Conservation (phyloP, 2,329 filamentous ascomycete species). For the Claviceps fusiformis region DNA sequence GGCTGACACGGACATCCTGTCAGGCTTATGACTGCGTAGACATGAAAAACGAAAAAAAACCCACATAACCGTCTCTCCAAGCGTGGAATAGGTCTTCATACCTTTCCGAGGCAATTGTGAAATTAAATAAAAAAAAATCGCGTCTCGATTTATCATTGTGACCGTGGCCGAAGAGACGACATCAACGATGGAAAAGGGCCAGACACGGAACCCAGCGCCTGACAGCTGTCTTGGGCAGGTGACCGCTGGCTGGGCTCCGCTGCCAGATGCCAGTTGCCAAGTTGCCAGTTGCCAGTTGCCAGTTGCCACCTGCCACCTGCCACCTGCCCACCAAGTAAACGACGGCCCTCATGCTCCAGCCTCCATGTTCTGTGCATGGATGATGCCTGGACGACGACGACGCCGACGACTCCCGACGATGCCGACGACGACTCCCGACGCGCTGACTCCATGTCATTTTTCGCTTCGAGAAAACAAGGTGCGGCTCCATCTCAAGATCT, state of each 20-base stretch:
- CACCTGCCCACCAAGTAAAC: not conserved
- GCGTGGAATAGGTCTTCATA: not conserved
- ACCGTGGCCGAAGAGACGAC: not conserved
- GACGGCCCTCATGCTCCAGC: too few species aligned
- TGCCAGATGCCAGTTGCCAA: not conserved
- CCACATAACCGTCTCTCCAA: not conserved
- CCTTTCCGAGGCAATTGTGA: too few species aligned
- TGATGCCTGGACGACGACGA: not conserved
- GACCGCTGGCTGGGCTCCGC: not conserved
- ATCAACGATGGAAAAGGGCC: too few species aligned
- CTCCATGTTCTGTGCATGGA: not conserved
- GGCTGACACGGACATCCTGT: not conserved
- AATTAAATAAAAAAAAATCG: not conserved
- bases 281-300: not conserved
- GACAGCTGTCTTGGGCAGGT: conserved; percentile 2
- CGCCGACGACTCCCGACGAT: not conserved
- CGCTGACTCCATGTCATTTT: not conserved
- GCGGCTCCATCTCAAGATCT: not conserved
- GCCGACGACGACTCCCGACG: not conserved
- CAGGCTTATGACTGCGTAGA: not conserved
- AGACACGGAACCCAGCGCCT: too few species aligned
- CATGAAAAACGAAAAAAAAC: not conserved
- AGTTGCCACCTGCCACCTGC: too few species aligned
- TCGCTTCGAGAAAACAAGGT: not conserved
- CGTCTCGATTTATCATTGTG: not conserved